Conservation (phyloP, 768 basidiomycete species). For the Boletus rufocinnamomeus region DNA sequence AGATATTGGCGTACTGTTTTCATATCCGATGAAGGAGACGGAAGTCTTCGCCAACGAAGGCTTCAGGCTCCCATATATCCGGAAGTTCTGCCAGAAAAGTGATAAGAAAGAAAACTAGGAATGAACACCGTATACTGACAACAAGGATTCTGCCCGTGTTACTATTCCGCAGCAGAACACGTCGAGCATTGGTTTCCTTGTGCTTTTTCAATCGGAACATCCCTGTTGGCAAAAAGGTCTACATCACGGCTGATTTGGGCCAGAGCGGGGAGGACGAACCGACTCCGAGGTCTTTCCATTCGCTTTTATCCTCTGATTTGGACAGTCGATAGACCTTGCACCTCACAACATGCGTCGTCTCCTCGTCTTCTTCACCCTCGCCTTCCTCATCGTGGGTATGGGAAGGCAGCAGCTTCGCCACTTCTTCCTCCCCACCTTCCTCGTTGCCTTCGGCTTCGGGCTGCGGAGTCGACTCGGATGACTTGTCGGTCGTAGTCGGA, state of each 20-base stretch:
- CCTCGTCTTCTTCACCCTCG: constrained; percentile 81
- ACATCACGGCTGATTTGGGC: neutral
- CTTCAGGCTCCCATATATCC: constrained; percentile 58
- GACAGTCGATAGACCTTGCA: constrained; percentile 64
- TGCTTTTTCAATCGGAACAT: constrained; percentile 73
- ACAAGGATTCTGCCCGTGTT: constrained; percentile 73
- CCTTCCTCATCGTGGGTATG: constrained; percentile 67
- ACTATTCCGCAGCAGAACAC: constrained; percentile 71
- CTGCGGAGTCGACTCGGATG: constrained; percentile 34
- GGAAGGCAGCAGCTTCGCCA: constrained; percentile 22
- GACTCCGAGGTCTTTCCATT: constrained; percentile 69
- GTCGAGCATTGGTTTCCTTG: constrained; percentile 57
- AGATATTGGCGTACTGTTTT: constrained; percentile 52
- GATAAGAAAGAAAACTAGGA: neutral
- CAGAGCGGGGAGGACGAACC: constrained; percentile 45
- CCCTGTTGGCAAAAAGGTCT: constrained; percentile 42
- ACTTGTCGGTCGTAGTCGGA: constrained; percentile 31
- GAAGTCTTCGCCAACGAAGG: constrained; percentile 52
- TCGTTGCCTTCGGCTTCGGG: constrained; percentile 26
- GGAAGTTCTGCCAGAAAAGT: constrained; percentile 64
- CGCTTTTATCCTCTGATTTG: constrained; percentile 47
- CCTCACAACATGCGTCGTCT: constrained; percentile 58
- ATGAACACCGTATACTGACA: constrained; percentile 44
- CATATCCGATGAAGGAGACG: constrained; percentile 71
- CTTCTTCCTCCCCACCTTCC: constrained; percentile 36